phyloP scores from a whole-genome alignment of 805 yeast genomes.

The Schwanniomyces vanrijiae region DNA sequence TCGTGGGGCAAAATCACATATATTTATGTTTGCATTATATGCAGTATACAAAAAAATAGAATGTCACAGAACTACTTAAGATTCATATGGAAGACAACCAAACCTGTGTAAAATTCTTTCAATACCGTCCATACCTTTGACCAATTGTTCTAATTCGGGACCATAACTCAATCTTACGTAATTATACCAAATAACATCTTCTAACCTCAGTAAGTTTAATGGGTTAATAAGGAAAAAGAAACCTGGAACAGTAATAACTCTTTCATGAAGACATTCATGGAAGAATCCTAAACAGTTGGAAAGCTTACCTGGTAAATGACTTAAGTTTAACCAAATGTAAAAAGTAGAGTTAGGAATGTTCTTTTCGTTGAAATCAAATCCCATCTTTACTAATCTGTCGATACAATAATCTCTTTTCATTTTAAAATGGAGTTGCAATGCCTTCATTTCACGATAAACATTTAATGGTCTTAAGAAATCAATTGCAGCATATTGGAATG shows the following conservation, averaged over 20 bases:
- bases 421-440: constrained; percentile 56
- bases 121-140: constrained; percentile 60
- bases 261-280: constrained; percentile 62
- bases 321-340: constrained; percentile 58
- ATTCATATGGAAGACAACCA: constrained; percentile 38
- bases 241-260: constrained; percentile 62
- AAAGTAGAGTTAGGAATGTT: constrained; percentile 58
- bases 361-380: constrained; percentile 44
- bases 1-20: neutral
- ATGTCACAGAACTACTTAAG: neutral
- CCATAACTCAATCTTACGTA: constrained; percentile 61
- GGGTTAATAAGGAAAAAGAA: constrained; percentile 63
- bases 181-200: constrained; percentile 60
- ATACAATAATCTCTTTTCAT: constrained; percentile 58
- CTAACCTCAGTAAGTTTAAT: constrained; percentile 43
- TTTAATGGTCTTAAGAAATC: constrained; percentile 52
- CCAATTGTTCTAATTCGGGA: constrained; percentile 52
- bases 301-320: constrained; percentile 55
- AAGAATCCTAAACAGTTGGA: constrained; percentile 60
- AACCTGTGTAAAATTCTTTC: constrained; percentile 47
- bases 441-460: constrained; percentile 54
- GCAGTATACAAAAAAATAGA: neutral
- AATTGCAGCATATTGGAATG: constrained; percentile 60
- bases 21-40: neutral
- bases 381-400: constrained; percentile 49